A percentile compares a stretch with the other conserved stretches of the same genome.
These are phyloP conservation scores for Suillus brevipes DNA, from an alignment of 768 basidiomycete species.

Conservation along the genomic window DNA sequence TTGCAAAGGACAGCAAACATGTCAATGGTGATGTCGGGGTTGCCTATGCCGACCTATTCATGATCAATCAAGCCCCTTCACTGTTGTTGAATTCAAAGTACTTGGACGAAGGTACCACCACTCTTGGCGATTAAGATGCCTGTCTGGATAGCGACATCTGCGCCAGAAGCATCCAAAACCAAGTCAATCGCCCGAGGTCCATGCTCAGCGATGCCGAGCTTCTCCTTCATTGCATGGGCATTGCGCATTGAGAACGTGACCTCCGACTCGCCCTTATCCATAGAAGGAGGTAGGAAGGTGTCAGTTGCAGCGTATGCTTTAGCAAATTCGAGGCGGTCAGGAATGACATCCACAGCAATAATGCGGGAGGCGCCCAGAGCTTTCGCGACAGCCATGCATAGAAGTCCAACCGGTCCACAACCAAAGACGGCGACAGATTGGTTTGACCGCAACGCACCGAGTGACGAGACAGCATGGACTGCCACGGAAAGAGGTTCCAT, in stretches of 20 bases:
- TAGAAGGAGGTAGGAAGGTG: slow-evolving; percentile 59
- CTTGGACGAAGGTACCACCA: slow-evolving; percentile 77
- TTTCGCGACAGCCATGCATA: slow-evolving; percentile 95
- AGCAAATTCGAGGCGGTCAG: slow-evolving; percentile 81
- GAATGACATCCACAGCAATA: slow-evolving; percentile 80
- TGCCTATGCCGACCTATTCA: slow-evolving; percentile 81
- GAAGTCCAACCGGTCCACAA: slow-evolving; percentile 81
- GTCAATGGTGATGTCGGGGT: slow-evolving; percentile 72
- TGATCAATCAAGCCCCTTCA: neutral
- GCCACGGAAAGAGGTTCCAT: slow-evolving; percentile 95
- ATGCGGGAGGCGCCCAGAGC: slow-evolving; percentile 88
- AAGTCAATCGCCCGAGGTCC: slow-evolving; percentile 77
- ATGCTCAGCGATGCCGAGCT: slow-evolving; percentile 67
- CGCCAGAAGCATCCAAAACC: slow-evolving; percentile 90
- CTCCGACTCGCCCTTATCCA: slow-evolving; percentile 61
- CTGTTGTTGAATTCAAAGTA: slow-evolving; percentile 20
- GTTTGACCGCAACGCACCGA: slow-evolving; percentile 70
- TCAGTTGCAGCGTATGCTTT: slow-evolving; percentile 83
- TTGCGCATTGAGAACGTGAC: slow-evolving; percentile 73
- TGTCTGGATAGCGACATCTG: slow-evolving; percentile 89
- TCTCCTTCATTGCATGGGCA: slow-evolving; percentile 61
- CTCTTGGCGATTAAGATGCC: slow-evolving; percentile 72
- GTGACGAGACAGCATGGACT: slow-evolving; percentile 80
- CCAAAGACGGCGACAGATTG: slow-evolving; percentile 88
- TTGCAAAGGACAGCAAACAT: slow-evolving; percentile 69